Evolutionary conservation across 768 basidiomycete genomes (phyloP).

Genomic region (Russula griseocarnosa): DNA sequence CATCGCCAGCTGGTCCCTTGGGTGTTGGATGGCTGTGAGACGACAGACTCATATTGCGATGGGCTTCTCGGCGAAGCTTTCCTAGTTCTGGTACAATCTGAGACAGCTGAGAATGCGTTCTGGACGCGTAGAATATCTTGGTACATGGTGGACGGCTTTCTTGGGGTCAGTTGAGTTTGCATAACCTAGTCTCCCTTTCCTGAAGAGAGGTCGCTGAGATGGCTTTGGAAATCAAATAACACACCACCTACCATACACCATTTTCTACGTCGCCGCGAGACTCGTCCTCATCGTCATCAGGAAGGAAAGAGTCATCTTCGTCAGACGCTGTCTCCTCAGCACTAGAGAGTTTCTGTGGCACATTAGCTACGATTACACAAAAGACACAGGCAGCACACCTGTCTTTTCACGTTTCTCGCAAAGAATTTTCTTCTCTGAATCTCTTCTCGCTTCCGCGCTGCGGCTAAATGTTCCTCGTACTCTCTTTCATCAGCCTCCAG

Average conservation of each 20-base stretch:
- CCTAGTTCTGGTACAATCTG: conserved; percentile 84
- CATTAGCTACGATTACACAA: background rate
- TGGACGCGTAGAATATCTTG: conserved; percentile 90
- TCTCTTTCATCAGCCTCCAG: conserved; percentile 65
- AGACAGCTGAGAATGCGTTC: conserved; percentile 93
- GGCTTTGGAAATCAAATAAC: background rate
- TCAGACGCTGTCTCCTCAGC: conserved; percentile 26
- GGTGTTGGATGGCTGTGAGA: background rate
- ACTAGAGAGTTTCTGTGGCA: conserved; percentile 5
- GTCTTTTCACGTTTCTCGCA: conserved; percentile 57
- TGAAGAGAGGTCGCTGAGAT: background rate
- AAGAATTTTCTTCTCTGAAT: conserved; percentile 48
- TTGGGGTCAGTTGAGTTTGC: conserved; percentile 28
- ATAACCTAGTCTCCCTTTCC: conserved; percentile 7
- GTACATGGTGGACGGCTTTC: conserved; percentile 59
- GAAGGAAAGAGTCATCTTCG: conserved; percentile 18
- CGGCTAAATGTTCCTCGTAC: conserved; percentile 54
- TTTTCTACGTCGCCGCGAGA: background rate
- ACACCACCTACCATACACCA: conserved; percentile 1
- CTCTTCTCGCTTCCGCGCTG: conserved; percentile 63
- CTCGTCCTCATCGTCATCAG: conserved; percentile 18
- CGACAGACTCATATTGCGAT: background rate
- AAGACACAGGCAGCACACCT: conserved; percentile 39
- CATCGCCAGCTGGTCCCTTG: background rate
- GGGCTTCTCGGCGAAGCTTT: conserved; percentile 52